Conservation (phyloP, 805 yeast species). For the Nakazawaea peltata region DNA sequence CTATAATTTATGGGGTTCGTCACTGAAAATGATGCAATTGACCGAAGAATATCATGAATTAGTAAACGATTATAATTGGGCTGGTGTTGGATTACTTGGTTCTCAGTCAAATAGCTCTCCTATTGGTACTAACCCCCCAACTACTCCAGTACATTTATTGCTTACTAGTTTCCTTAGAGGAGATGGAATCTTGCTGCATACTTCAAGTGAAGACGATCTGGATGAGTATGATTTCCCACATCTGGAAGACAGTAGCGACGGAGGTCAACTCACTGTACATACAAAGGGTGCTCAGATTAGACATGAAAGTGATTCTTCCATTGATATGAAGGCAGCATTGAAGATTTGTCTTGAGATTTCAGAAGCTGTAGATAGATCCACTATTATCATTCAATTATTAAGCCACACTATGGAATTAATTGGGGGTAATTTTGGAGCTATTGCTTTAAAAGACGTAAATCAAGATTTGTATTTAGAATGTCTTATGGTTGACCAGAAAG, state of each 20-base stretch:
- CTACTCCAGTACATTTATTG: constrained; percentile 21
- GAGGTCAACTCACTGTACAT: too few relatives aligned
- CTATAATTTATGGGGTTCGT: constrained; percentile 23
- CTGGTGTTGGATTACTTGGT: constrained; percentile 18
- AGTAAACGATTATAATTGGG: constrained; percentile 23
- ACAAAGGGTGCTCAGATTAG: constrained; percentile 31
- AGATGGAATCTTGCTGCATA: constrained; percentile 3
- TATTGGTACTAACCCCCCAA: too few relatives aligned
- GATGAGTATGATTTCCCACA: too few relatives aligned
- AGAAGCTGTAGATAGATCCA: constrained; percentile 30
- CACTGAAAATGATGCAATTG: constrained; percentile 18
- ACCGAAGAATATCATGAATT: constrained; percentile 22
- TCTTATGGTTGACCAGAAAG: constrained; percentile 21
- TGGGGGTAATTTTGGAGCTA: constrained; percentile 25
- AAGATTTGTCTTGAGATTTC: constrained; percentile 41
- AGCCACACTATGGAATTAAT: constrained; percentile 25
- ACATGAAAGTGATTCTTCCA: constrained; percentile 26
- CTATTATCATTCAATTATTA: constrained; percentile 29
- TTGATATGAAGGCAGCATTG: constrained; percentile 30
- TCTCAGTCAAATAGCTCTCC: background rate
- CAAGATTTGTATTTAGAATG: constrained; percentile 22
- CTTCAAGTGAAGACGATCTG: constrained; percentile 12
- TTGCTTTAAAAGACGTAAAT: constrained; percentile 20
- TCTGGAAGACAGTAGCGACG: constrained; percentile 28
- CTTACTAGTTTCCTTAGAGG: constrained; percentile 18